Percentiles rank a stretch among this genome's conserved stretches.
These are phyloP conservation scores for Melampsora allii-populina DNA, from an alignment of 1,284 basidiomycete genomes.

Conservation along the genomic window DNA sequence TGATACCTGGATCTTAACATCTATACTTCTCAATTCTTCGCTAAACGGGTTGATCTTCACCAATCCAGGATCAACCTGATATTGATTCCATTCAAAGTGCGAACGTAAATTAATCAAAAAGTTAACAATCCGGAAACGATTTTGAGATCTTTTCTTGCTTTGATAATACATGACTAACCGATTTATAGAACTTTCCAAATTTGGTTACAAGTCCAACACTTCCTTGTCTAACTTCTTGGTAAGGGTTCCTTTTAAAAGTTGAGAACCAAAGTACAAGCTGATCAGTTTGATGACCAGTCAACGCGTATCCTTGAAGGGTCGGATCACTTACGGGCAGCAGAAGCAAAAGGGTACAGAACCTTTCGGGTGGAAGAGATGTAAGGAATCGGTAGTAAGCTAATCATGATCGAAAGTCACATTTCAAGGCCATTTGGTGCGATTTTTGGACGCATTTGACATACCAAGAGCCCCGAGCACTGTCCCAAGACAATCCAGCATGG, in stretches of 20 bases:
- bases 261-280: neutral
- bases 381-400: conserved; percentile 54
- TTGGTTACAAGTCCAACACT: conserved; percentile 78
- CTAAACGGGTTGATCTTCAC: conserved; percentile 90
- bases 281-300: neutral
- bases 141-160: too few species aligned
- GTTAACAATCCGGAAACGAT: neutral
- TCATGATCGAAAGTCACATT: neutral
- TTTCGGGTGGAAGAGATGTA: conserved; percentile 54
- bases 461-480: conserved; percentile 49
- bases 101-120: neutral
- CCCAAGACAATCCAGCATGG: conserved; percentile 64
- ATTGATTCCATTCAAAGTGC: neutral
- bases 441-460: neutral
- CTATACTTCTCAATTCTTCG: neutral
- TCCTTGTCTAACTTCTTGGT: conserved; percentile 7
- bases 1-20: conserved; percentile 1
- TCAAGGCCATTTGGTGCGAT: conserved; percentile 45
- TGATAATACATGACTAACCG: neutral
- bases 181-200: conserved; percentile 41
- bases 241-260: conserved; percentile 8
- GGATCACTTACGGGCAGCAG: conserved; percentile 61
- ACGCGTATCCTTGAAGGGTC: too few species aligned
- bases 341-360: conserved; percentile 68
- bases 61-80: conserved; percentile 85